These are phyloP conservation scores for Trametes gibbosa DNA, from an alignment of 768 basidiomycete species.

Conservation along the genomic window DNA sequence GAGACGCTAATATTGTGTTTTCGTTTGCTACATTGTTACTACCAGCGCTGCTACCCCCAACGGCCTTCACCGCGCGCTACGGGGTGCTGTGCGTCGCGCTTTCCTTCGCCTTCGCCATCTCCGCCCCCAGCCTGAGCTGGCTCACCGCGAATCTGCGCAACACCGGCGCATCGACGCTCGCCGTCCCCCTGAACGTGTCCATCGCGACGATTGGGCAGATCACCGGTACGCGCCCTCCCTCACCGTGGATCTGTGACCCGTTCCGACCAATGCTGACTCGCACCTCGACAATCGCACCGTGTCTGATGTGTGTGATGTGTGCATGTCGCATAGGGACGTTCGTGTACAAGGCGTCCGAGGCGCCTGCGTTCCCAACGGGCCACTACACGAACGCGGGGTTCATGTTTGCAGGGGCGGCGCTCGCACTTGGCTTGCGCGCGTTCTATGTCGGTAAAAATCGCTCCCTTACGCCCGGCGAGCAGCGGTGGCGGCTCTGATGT, in stretches of 20 bases:
- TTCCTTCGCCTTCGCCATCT: slow-evolving; percentile 32
- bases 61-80: slow-evolving; percentile 31
- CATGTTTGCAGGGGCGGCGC: slow-evolving; percentile 25
- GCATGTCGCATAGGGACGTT: slow-evolving; percentile 22
- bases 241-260: background rate
- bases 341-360: slow-evolving; percentile 31
- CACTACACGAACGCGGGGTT: slow-evolving; percentile 36
- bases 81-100: slow-evolving; percentile 33
- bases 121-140: slow-evolving; percentile 37
- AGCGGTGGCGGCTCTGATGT: slow-evolving; percentile 17
- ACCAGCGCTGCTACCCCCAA: slow-evolving; percentile 21
- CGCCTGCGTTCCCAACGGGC: slow-evolving; percentile 34
- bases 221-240: slow-evolving; percentile 21
- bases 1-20: too few species aligned
- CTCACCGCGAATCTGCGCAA: slow-evolving; percentile 33
- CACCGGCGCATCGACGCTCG: slow-evolving; percentile 33
- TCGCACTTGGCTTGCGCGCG: slow-evolving; percentile 15
- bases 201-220: slow-evolving; percentile 37
- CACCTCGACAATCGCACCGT: background rate
- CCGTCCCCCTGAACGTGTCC: slow-evolving; percentile 33
- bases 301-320: background rate
- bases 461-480: slow-evolving; percentile 15
- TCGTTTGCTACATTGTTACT: background rate
- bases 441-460: slow-evolving; percentile 24
- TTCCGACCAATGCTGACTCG: background rate